Evolutionary conservation across 441 rosid species (phyloP).

Genomic region (Biscutella auriculata): DNA sequence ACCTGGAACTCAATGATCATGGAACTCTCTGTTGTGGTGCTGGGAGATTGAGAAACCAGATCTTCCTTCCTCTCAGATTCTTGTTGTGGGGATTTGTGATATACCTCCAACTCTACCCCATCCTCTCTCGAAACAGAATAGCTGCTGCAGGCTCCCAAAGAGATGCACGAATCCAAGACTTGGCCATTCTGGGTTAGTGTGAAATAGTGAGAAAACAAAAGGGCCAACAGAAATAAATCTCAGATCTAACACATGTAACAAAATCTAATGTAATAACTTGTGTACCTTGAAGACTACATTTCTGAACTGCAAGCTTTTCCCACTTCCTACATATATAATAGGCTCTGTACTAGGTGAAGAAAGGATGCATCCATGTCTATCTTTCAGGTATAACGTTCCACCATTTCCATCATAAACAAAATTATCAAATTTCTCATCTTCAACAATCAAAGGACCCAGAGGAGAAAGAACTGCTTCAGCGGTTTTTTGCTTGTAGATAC

Average conservation of each 20-base stretch:
- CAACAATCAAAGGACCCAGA: constrained; percentile 70
- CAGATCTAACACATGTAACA: not conserved
- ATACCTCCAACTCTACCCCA: constrained; percentile 49
- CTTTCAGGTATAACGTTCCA: constrained; percentile 62
- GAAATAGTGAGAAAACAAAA: constrained; percentile 4
- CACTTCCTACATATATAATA: constrained; percentile 66
- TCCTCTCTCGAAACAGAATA: constrained; percentile 67
- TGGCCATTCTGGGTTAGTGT: constrained; percentile 57
- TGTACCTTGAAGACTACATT: constrained; percentile 78
- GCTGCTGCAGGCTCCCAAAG: constrained; percentile 71
- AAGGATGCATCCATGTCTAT: constrained; percentile 52
- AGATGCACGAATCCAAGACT: constrained; percentile 79
- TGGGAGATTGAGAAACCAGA: constrained; percentile 30
- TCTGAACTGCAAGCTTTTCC: constrained; percentile 69
- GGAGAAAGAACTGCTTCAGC: constrained; percentile 71
- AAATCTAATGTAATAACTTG: not conserved
- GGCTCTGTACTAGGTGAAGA: constrained; percentile 63
- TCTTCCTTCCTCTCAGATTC: constrained; percentile 31
- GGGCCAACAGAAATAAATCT: not conserved
- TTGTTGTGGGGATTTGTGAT: constrained; percentile 26
- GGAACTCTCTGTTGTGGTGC: constrained; percentile 35
- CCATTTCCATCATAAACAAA: constrained; percentile 90
- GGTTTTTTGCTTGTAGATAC: constrained; percentile 53
- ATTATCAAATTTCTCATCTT: constrained; percentile 61
- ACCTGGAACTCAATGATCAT: constrained; percentile 79